Evolutionary conservation across 345 rosid species (phyloP).

Genomic region (Reutealis trisperma): DNA sequence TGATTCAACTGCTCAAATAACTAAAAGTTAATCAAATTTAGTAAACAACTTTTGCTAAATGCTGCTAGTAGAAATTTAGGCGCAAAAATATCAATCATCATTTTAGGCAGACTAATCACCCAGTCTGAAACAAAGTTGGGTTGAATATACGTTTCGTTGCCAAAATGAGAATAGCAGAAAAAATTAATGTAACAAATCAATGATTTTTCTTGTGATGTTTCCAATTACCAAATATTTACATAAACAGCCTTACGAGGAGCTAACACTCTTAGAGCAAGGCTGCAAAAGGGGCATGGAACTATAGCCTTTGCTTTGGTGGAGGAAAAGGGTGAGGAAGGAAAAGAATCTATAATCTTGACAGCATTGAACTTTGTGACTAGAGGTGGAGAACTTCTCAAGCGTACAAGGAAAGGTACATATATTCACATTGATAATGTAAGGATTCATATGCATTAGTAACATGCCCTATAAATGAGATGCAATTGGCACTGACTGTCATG

Average conservation of each 20-base stretch:
- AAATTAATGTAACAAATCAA: neutral
- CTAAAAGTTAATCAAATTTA: neutral
- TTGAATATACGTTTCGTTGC: neutral
- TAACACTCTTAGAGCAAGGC: conserved; percentile 67
- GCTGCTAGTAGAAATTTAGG: neutral
- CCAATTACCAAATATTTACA: neutral
- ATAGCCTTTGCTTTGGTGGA: conserved; percentile 42
- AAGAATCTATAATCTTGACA: conserved; percentile 45
- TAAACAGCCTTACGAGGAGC: conserved; percentile 81
- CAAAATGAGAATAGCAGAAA: neutral
- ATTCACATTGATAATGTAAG: neutral
- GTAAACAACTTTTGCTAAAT: neutral
- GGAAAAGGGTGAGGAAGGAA: conserved; percentile 50
- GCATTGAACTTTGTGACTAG: conserved; percentile 63
- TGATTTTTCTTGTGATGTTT: neutral
- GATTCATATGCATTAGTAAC: neutral
- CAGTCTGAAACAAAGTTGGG: neutral
- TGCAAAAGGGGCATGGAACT: conserved; percentile 58
- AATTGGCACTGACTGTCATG: conserved; percentile 9
- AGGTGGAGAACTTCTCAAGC: conserved; percentile 93
- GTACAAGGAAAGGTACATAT: conserved; percentile 88
- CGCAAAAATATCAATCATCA: too few relatives aligned
- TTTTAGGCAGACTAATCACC: neutral
- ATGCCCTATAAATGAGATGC: neutral
- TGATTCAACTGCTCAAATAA: neutral